These are phyloP conservation scores for Leccinum subgranulosum DNA, from an alignment of 768 basidiomycete species.

Conservation along the genomic window DNA sequence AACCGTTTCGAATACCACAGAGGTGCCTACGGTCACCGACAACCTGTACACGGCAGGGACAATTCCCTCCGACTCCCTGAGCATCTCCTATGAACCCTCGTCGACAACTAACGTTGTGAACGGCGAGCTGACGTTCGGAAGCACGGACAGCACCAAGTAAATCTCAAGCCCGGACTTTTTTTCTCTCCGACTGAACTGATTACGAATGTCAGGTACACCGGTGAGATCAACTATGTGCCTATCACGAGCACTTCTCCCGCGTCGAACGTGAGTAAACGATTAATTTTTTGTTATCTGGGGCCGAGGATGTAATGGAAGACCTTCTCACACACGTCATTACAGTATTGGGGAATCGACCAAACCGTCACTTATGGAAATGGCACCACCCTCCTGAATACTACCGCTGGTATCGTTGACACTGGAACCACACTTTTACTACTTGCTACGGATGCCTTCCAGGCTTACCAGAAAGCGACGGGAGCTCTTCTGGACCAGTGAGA, in stretches of 20 bases:
- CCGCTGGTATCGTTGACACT: conserved; percentile 51
- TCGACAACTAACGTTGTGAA: conserved; percentile 50
- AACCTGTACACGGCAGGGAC: conserved; percentile 48
- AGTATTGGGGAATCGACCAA: conserved; percentile 49
- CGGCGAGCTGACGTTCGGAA: conserved; percentile 59
- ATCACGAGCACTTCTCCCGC: conserved; percentile 47
- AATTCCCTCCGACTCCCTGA: conserved; percentile 45
- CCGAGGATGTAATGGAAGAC: neutral
- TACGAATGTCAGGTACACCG: conserved; percentile 26
- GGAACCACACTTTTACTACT: conserved; percentile 54
- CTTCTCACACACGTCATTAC: neutral
- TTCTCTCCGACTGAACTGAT: neutral
- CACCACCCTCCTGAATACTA: conserved; percentile 32
- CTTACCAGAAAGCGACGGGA: conserved; percentile 52
- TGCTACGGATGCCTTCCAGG: conserved; percentile 56
- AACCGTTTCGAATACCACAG: conserved; percentile 38
- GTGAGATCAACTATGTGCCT: conserved; percentile 36
- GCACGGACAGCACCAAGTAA: conserved; percentile 44
- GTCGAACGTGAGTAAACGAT: conserved; percentile 22
- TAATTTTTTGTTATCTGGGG: neutral
- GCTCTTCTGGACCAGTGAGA: conserved; percentile 48
- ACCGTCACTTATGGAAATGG: conserved; percentile 34
- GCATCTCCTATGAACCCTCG: conserved; percentile 52
- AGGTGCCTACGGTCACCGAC: conserved; percentile 56
- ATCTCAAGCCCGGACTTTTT: neutral